Percentiles rank a stretch among this genome's conserved stretches.
Conservation (phyloP, 345 rosid genomes). For the Euphorbia tirucalli region DNA sequence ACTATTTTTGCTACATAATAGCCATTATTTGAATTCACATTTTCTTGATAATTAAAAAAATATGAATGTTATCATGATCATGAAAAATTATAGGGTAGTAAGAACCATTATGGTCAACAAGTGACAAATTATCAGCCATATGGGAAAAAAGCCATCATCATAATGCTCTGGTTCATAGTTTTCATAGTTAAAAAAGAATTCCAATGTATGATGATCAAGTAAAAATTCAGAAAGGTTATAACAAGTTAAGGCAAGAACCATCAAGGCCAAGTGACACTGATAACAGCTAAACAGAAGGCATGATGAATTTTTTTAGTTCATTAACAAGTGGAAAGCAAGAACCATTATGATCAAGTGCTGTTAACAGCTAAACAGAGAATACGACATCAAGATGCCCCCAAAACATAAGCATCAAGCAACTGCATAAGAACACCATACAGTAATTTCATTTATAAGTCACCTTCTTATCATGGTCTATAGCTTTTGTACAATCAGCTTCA, state of each 20-base stretch:
- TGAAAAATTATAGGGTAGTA: not conserved
- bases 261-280: too few species aligned
- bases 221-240: too few species aligned
- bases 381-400: too few species aligned
- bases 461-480: slow-evolving; percentile 86
- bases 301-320: too few species aligned
- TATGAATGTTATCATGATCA: not conserved
- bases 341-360: not conserved
- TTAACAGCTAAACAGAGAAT: too few species aligned
- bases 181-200: too few species aligned
- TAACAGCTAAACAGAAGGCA: too few species aligned
- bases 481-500: slow-evolving; percentile 81
- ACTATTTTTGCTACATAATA: not conserved
- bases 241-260: too few species aligned
- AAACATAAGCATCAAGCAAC: too few species aligned
- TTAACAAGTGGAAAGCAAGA: too few species aligned
- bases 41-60: not conserved
- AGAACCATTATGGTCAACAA: not conserved
- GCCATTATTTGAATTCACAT: not conserved
- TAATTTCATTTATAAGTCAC: slow-evolving; percentile 35
- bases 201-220: too few species aligned
- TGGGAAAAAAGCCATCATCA: not conserved
- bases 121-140: not conserved
- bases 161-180: too few species aligned
- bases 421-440: not conserved